phyloP scores from a whole-genome alignment of 805 yeast species.

The Saturnispora quitensis region DNA sequence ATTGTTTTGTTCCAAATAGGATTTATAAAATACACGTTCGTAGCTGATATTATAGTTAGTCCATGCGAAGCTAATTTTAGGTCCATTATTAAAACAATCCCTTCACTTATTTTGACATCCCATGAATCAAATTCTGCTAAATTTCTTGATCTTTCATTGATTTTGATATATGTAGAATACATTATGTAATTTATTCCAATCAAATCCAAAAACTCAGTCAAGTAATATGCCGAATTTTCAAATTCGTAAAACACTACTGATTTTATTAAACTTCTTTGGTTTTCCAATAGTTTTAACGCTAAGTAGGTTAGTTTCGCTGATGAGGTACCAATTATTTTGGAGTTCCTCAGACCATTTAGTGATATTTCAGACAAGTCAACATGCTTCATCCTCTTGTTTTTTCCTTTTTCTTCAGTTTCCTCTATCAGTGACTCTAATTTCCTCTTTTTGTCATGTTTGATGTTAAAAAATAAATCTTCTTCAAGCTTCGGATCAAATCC shows the following conservation, averaged over 20 bases:
- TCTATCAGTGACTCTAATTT: not conserved
- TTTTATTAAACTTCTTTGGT: slow-evolving; percentile 38
- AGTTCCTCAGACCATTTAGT: slow-evolving; percentile 22
- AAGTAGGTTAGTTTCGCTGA: slow-evolving; percentile 58
- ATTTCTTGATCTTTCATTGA: slow-evolving; percentile 42
- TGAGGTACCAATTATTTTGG: slow-evolving; percentile 48
- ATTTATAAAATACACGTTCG: slow-evolving; percentile 58
- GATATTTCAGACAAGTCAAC: not conserved
- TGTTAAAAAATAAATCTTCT: slow-evolving; percentile 12
- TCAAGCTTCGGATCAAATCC: slow-evolving; percentile 21
- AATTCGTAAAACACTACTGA: slow-evolving; percentile 61
- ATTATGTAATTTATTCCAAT: slow-evolving; percentile 52
- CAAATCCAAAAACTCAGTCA: slow-evolving; percentile 55
- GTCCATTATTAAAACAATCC: slow-evolving; percentile 56
- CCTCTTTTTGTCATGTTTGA: not conserved
- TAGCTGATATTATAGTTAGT: slow-evolving; percentile 56
- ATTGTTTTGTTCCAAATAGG: slow-evolving; percentile 64
- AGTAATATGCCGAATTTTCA: slow-evolving; percentile 61
- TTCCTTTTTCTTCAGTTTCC: not conserved
- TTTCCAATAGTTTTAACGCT: slow-evolving; percentile 43
- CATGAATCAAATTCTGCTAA: slow-evolving; percentile 40
- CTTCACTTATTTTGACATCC: slow-evolving; percentile 30
- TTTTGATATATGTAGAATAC: slow-evolving; percentile 52
- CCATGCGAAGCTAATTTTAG: slow-evolving; percentile 62
- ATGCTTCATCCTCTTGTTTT: not conserved